phyloP scores from a whole-genome alignment of 441 rosid species.

The Brassica balearica region DNA sequence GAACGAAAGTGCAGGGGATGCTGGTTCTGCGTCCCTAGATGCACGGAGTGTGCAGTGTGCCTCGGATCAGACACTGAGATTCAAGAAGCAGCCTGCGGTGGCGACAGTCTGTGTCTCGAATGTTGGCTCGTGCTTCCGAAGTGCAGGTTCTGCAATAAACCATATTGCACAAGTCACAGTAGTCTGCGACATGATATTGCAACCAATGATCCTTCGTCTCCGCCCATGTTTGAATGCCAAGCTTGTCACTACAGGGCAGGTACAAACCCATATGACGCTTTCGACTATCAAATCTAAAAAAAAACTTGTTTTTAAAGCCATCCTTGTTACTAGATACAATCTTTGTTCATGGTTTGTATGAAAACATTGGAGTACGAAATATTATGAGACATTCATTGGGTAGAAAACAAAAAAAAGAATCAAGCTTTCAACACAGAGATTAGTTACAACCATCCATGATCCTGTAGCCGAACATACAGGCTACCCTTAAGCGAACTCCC shows the following conservation, averaged over 20 bases:
- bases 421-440: slow-evolving; percentile 29
- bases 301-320: slow-evolving; percentile 9
- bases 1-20: slow-evolving; percentile 61
- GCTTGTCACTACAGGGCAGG: slow-evolving; percentile 51
- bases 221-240: slow-evolving; percentile 57
- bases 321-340: slow-evolving; percentile 45
- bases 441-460: slow-evolving; percentile 39
- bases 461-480: slow-evolving; percentile 22
- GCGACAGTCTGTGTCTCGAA: slow-evolving; percentile 56
- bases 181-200: slow-evolving; percentile 31
- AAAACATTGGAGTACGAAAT: slow-evolving; percentile 1
- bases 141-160: slow-evolving; percentile 75
- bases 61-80: slow-evolving; percentile 47
- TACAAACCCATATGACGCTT: slow-evolving; percentile 19
- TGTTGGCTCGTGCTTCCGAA: slow-evolving; percentile 86
- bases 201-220: slow-evolving; percentile 26
- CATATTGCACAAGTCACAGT: slow-evolving; percentile 65
- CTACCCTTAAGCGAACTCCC: slow-evolving; percentile 34
- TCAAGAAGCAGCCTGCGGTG: slow-evolving; percentile 60
- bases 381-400: neutral
- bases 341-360: slow-evolving; percentile 16
- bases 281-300: slow-evolving; percentile 27
- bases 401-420: slow-evolving; percentile 11
- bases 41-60: slow-evolving; percentile 73
- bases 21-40: slow-evolving; percentile 64